Evolutionary conservation across 768 basidiomycete genomes (phyloP), one percentile per base, ranked within the genome.

Genomic region (Pulveroboletus sp.): DNA sequence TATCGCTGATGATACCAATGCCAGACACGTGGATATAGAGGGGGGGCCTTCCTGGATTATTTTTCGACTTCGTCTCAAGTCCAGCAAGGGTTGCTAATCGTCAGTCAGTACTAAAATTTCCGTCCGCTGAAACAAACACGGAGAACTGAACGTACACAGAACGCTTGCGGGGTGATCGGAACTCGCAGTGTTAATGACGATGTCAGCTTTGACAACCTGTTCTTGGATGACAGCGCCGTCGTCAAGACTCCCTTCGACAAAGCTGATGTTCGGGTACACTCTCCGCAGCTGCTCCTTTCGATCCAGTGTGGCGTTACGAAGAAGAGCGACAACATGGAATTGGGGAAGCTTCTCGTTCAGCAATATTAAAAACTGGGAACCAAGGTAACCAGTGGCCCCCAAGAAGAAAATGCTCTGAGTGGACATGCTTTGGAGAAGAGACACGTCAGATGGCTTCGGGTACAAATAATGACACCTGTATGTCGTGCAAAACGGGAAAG

Each of bases 1-100:
- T 71, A 60, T 76, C 71, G 45, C 69, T 68, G 29, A 68, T 40
- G 38, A 77, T 69, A 17, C 69, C 74, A 11, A 62, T 58, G 3
- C 75, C 75, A 2, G 75, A 75, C 17, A 74, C 58, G 34, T 77
- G 74, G 40, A 77, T 64, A 45, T 74, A 77, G 21, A 75, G 47
- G 0, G 75, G 76, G 2, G 73, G 70, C 23, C 67, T 66, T 12
- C 63, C 71, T 2, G 70, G 70, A 12, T n/a, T 57, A 24, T 52
- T 56, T n/a, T 57, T 61, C 14, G 72, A 69, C 47, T 63, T 64
- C n/a, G 56, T 66, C 52, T 71, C 65, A 14, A 76, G 59, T 12
- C 72, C 75, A 2, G 57, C 59, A 2, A 76, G 65, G 21, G 66
- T 74, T 1, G 72, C 75, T 71, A 47, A 40, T 37, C 21, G 21